These are phyloP conservation scores for Alnus rubra DNA, from an alignment of 306 rosid genomes.

Conservation along the genomic window DNA sequence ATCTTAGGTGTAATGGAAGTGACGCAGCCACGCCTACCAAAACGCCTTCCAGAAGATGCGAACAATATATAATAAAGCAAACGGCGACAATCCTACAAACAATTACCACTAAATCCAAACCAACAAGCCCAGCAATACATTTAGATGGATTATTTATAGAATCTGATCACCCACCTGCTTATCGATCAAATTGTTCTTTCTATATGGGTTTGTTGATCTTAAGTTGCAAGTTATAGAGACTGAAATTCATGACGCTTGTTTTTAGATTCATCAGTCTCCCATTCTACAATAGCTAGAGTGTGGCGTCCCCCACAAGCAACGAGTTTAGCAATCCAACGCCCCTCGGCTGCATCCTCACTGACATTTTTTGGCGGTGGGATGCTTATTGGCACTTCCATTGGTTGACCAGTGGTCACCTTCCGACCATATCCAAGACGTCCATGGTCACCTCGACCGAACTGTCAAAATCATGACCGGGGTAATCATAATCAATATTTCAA, in stretches of 20 bases:
- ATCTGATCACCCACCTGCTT: background rate
- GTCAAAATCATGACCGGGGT: constrained; percentile 18
- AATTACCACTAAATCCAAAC: too few relatives aligned
- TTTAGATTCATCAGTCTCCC: constrained; percentile 53
- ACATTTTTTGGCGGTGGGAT: constrained; percentile 48
- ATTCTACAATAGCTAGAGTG: constrained; percentile 79
- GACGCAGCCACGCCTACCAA: background rate
- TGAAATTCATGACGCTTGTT: background rate
- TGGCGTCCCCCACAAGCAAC: constrained; percentile 98
- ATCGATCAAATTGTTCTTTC: constrained; percentile 5
- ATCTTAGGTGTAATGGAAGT: background rate
- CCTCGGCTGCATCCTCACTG: constrained; percentile 35
- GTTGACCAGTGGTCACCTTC: constrained; percentile 94
- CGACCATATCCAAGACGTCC: constrained; percentile 98
- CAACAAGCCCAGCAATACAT: background rate
- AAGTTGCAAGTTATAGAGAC: constrained; percentile 3
- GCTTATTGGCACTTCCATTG: constrained; percentile 83
- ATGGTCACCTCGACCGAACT: constrained; percentile 98
- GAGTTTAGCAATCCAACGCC: constrained; percentile 76
- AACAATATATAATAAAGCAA: background rate
- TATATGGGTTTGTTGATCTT: background rate
- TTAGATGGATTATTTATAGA: background rate
- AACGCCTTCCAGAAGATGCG: background rate
- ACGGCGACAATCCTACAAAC: background rate
- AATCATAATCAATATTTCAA: constrained; percentile 3